phyloP scores from a whole-genome alignment of 768 basidiomycete species.

The Tricholoma saponaceum region DNA sequence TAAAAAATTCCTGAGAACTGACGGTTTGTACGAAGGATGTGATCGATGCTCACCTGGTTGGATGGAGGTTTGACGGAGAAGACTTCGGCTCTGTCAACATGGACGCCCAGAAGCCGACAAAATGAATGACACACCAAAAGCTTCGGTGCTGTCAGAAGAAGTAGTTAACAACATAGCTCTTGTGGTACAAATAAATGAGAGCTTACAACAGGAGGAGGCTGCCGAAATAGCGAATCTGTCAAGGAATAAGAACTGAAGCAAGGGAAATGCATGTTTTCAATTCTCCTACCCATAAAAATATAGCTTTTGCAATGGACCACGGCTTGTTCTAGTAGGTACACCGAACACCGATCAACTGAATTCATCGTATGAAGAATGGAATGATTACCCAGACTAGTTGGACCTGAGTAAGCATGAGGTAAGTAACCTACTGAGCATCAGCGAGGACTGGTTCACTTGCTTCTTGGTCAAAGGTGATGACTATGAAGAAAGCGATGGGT shows the following conservation, averaged over 20 bases:
- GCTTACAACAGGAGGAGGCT: constrained; percentile 21
- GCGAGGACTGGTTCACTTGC: constrained; percentile 4
- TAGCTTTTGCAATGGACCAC: constrained; percentile 17
- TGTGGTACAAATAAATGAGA: background rate
- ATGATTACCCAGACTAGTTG: constrained; percentile 23
- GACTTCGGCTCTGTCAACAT: constrained; percentile 2
- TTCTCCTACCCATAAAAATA: constrained; percentile 21
- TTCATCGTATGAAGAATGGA: background rate
- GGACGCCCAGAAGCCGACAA: background rate
- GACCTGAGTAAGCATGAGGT: constrained; percentile 11
- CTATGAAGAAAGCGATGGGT: constrained; percentile 7
- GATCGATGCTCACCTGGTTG: constrained; percentile 7
- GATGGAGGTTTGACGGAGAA: constrained; percentile 11
- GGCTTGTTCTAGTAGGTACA: constrained; percentile 14
- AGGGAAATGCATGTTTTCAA: background rate
- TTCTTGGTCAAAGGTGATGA: constrained; percentile 26
- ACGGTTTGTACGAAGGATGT: background rate
- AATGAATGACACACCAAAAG: constrained; percentile 6
- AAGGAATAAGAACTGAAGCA: background rate
- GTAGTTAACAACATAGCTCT: background rate
- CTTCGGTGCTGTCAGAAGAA: constrained; percentile 5
- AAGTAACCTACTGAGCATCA: background rate
- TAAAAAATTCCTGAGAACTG: background rate
- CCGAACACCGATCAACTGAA: background rate
- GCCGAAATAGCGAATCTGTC: constrained; percentile 27